Evolutionary conservation across 129 eudicot species (phyloP).

Genomic region (Flaveria robusta): DNA sequence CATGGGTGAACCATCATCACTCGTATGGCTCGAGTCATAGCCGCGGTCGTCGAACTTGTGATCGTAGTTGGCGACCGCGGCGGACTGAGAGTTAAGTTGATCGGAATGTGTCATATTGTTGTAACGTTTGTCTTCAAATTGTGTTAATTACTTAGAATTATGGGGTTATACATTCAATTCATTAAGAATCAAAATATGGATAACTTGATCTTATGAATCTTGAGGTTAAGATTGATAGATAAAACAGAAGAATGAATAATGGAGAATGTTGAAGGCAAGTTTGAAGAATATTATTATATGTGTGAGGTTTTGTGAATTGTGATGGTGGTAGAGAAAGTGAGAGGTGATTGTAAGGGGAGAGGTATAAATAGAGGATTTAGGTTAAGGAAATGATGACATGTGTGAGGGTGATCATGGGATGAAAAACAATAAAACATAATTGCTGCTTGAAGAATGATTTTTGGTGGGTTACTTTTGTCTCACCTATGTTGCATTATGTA

Average conservation of each 20-base stretch:
- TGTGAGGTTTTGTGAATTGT: background rate
- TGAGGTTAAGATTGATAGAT: background rate
- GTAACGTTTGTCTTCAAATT: background rate
- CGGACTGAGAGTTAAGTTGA: background rate
- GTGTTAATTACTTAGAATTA: background rate
- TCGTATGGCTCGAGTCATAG: background rate
- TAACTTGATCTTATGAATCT: too few species aligned
- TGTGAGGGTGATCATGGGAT: background rate
- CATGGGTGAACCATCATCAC: slow-evolving; percentile 2
- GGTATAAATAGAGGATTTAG: background rate
- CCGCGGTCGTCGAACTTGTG: background rate
- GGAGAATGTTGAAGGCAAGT: too few species aligned
- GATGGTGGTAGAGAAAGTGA: background rate
- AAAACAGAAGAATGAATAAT: too few species aligned
- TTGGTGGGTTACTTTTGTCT: too few species aligned
- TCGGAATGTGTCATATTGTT: background rate
- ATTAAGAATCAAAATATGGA: background rate
- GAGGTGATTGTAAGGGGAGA: background rate
- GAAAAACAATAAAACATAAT: too few species aligned
- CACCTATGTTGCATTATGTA: too few species aligned
- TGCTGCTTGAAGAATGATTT: background rate
- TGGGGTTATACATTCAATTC: background rate
- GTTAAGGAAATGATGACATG: background rate
- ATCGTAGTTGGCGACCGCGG: too few species aligned
- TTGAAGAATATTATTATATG: too few species aligned